Base-by-base conservation (phyloP, 2,329 filamentous ascomycete species). In the Xylaria hypoxylon region DNA sequence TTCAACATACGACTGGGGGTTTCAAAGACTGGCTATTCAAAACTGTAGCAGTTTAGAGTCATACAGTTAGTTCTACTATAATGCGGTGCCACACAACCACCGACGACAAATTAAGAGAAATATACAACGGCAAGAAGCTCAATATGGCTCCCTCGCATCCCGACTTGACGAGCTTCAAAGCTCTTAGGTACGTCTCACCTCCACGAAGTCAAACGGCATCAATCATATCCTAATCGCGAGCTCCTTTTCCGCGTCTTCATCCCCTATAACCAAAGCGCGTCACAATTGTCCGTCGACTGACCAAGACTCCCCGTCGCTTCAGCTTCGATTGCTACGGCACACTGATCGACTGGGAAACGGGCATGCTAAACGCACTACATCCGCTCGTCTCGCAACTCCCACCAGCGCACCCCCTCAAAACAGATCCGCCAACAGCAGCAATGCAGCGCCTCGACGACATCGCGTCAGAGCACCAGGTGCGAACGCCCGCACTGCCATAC, bases 281-380 rank as follows among this genome's bases (percentile, higher is more conserved):
- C 5, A 38, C 13, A 38, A 38, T 15, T 4, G 13, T 35, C 24
- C 26, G 10, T 7, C 57, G 35, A 60, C 57, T 69, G 17, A 66
- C 33, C 17, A 53, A 19, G 28, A 3, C 19, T 15, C 26, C 22
- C 2, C 13, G 1, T 15, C 35, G 7, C 38, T 31, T 31, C 56
- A 89, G 88, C 73, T 93, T 94, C 79, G 92, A 95, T 79, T 89
- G 91, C 81, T 94, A 92, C 77, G 91, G 92, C 77, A 95, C 92
- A 0, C 84, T 94, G 3, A 87, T 94, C 67, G 90, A 94, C 81
- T 93, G 90, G 91, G 90, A 93, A 77, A 76, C 80, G n/a, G 90
- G 90, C 65, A 85, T 93, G 63, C 78, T 85, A 58, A 70, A 78
- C 2, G 82, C 85, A 2, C 82, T 93, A 1, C 72, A 77, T 26